Evolutionary conservation across 176 grass and related monocot genomes (phyloP).

Genomic region (Oryza officinalis): DNA sequence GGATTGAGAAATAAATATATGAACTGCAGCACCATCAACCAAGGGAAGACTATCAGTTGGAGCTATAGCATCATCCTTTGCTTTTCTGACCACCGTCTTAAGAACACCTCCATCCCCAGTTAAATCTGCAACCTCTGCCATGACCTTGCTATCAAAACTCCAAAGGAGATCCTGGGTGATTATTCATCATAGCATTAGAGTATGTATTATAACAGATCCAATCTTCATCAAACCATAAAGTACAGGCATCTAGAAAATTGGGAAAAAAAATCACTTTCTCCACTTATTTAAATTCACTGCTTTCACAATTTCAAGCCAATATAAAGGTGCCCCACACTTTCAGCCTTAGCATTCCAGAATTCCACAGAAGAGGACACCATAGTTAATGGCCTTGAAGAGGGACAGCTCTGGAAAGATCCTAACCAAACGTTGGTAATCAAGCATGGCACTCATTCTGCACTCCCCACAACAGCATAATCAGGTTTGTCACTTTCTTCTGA

Average conservation of each 20-base stretch:
- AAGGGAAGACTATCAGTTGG: slow-evolving; percentile 80
- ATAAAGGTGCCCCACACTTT: background rate
- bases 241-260: background rate
- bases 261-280: background rate
- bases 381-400: background rate
- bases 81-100: slow-evolving; percentile 70
- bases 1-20: background rate
- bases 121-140: slow-evolving; percentile 87
- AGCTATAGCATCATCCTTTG: slow-evolving; percentile 72
- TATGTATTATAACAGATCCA: background rate
- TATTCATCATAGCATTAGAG: background rate
- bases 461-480: background rate
- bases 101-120: slow-evolving; percentile 85
- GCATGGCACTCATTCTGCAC: background rate
- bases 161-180: background rate
- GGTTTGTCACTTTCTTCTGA: background rate
- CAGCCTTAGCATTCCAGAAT: background rate
- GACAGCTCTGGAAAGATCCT: background rate
- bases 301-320: background rate
- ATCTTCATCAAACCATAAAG: background rate
- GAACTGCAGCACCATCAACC: slow-evolving; percentile 72
- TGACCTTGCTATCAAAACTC: slow-evolving; percentile 13
- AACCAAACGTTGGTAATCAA: background rate
- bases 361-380: background rate
- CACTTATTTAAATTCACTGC: background rate